Conservation (phyloP, 306 rosid genomes). For the Prunus dulcis region DNA sequence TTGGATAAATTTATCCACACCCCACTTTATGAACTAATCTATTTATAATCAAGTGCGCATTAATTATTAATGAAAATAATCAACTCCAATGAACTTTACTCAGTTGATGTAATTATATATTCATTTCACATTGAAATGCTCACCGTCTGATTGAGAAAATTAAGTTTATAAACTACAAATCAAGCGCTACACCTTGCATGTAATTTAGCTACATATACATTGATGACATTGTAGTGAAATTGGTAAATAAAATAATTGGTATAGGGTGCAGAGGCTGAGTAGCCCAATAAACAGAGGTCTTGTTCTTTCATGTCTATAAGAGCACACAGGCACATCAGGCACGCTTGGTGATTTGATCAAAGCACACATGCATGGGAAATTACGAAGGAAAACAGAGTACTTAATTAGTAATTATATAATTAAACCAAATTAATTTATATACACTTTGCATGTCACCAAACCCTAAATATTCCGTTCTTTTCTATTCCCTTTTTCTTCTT, state of each 20-base stretch:
- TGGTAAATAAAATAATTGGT: too few relatives aligned
- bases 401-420: not conserved
- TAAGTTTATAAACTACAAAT: not conserved
- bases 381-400: constrained; percentile 25
- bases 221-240: not conserved
- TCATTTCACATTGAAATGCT: not conserved
- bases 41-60: not conserved
- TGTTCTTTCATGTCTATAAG: constrained; percentile 13
- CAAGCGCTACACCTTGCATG: not conserved
- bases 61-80: not conserved
- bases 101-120: not conserved
- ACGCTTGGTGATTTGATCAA: constrained; percentile 57
- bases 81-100: not conserved
- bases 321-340: constrained; percentile 26
- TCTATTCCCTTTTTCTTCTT: constrained; percentile 22
- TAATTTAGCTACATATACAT: too few relatives aligned
- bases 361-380: constrained; percentile 35
- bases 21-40: not conserved
- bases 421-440: not conserved
- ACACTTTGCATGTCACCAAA: constrained; percentile 45
- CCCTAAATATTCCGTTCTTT: constrained; percentile 70
- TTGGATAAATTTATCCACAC: not conserved
- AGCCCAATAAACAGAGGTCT: constrained; percentile 10
- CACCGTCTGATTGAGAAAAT: not conserved
- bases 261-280: not conserved